Conservation (phyloP, 2,329 filamentous ascomycete genomes). For the Xylariales sp. region DNA sequence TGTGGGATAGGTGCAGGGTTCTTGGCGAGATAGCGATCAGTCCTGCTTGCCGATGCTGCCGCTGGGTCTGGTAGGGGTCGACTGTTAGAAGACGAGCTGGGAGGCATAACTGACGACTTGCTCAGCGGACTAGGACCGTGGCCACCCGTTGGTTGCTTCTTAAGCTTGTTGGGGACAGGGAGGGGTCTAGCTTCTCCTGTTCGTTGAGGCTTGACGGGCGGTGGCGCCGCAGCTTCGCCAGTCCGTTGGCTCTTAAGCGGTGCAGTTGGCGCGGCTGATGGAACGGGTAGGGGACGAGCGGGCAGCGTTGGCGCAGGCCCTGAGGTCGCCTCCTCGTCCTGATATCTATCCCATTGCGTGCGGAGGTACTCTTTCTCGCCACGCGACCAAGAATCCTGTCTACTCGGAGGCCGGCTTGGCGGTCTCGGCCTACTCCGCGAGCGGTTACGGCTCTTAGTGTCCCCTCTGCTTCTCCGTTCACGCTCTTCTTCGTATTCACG, state of each 20-base stretch:
- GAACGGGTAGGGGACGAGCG: slow-evolving; percentile 37
- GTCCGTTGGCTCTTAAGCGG: slow-evolving; percentile 23
- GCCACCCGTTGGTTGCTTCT: slow-evolving; percentile 22
- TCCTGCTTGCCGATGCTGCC: slow-evolving; percentile 36
- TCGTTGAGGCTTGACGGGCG: slow-evolving; percentile 30
- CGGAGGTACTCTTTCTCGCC: slow-evolving; percentile 63
- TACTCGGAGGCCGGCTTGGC: slow-evolving; percentile 49
- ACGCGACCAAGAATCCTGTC: slow-evolving; percentile 60
- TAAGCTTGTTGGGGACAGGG: slow-evolving; percentile 36
- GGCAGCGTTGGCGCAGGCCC: slow-evolving; percentile 19
- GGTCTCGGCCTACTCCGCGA: slow-evolving; percentile 38
- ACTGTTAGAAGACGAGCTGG: slow-evolving; percentile 12
- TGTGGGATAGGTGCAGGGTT: slow-evolving; percentile 44
- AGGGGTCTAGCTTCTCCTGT: slow-evolving; percentile 46
- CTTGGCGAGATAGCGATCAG: slow-evolving; percentile 52
- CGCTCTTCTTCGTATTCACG: slow-evolving; percentile 58
- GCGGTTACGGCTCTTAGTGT: slow-evolving; percentile 29
- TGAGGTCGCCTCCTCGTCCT: slow-evolving; percentile 25
- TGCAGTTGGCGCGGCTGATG: slow-evolving; percentile 25
- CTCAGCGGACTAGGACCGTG: slow-evolving; percentile 11
- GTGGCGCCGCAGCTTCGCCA: slow-evolving; percentile 14
- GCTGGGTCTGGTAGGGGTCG: slow-evolving; percentile 22
- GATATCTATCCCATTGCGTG: slow-evolving; percentile 44
- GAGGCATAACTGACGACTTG: slow-evolving; percentile 14
- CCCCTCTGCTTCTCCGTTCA: slow-evolving; percentile 38